Conservation (phyloP, 2,329 filamentous ascomycete genomes). For the Exophiala alcalophila region DNA sequence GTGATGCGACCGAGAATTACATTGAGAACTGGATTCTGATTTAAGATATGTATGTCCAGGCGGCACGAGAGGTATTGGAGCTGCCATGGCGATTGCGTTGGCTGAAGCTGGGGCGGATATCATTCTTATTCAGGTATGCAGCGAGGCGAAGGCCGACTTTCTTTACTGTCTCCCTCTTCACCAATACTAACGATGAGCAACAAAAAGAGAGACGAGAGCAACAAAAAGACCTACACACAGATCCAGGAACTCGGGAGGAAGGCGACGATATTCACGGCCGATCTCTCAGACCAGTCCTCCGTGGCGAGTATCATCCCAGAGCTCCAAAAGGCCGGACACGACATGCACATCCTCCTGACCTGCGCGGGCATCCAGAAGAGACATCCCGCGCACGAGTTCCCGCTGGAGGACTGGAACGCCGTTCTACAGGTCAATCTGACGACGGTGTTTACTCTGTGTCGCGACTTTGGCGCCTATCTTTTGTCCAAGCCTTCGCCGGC, state of each 20-base stretch:
- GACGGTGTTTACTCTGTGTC: slow-evolving; percentile 73
- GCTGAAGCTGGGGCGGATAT: slow-evolving; percentile 50
- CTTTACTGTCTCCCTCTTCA: background rate
- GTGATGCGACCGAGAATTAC: no score
- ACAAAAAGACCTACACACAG: slow-evolving; percentile 42
- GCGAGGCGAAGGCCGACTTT: background rate
- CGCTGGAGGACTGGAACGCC: slow-evolving; percentile 71
- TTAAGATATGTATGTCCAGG: no score
- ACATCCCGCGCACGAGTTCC: slow-evolving; percentile 72
- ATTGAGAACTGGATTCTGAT: no score
- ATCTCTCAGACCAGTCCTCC: slow-evolving; percentile 42
- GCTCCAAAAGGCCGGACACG: slow-evolving; percentile 43
- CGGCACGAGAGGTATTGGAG: slow-evolving; percentile 48
- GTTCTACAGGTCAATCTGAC: slow-evolving; percentile 85
- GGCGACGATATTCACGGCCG: slow-evolving; percentile 44
- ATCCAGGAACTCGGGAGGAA: slow-evolving; percentile 40
- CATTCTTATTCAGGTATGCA: slow-evolving; percentile 37
- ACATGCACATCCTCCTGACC: slow-evolving; percentile 77
- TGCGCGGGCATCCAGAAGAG: slow-evolving; percentile 82
- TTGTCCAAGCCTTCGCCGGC: slow-evolving; percentile 51
- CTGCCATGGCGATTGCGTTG: slow-evolving; percentile 46
- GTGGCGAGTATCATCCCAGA: slow-evolving; percentile 42
- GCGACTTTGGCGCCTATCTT: slow-evolving; percentile 78
- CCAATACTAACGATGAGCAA: background rate
- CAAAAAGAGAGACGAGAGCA: slow-evolving; percentile 52